These are phyloP conservation scores for Lycium barbarum DNA, from an alignment of 257 asterid genomes.

Conservation along the genomic window DNA sequence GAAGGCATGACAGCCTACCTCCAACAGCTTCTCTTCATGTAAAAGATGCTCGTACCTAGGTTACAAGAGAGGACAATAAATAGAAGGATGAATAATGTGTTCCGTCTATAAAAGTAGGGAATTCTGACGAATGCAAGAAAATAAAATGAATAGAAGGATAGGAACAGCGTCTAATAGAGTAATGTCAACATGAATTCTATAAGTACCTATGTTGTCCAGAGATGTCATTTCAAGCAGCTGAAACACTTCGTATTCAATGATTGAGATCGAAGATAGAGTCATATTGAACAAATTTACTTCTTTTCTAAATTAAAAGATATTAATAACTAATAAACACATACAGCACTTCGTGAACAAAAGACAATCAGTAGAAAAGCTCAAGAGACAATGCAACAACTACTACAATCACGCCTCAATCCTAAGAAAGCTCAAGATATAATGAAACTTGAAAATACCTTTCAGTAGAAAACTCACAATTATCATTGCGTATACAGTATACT, in stretches of 20 bases:
- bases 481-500: background rate
- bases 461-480: background rate
- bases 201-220: background rate
- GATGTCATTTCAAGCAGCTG: slow-evolving; percentile 10
- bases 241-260: background rate
- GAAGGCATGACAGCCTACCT: slow-evolving; percentile 52
- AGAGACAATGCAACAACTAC: background rate
- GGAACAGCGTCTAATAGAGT: background rate
- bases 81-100: background rate
- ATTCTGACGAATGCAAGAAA: background rate
- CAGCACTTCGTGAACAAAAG: background rate
- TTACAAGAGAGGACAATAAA: background rate
- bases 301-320: background rate
- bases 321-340: background rate
- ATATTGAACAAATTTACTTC: background rate
- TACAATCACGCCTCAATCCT: background rate
- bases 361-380: background rate
- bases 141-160: background rate
- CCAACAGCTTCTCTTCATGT: slow-evolving; percentile 88
- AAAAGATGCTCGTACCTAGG: slow-evolving; percentile 82
- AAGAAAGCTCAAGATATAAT: background rate
- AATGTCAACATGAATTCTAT: background rate
- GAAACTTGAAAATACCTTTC: background rate
- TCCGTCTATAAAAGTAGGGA: background rate
- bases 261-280: background rate